Conservation (phyloP, 2,329 filamentous ascomycete genomes). For the Drechslerella dactyloides region DNA sequence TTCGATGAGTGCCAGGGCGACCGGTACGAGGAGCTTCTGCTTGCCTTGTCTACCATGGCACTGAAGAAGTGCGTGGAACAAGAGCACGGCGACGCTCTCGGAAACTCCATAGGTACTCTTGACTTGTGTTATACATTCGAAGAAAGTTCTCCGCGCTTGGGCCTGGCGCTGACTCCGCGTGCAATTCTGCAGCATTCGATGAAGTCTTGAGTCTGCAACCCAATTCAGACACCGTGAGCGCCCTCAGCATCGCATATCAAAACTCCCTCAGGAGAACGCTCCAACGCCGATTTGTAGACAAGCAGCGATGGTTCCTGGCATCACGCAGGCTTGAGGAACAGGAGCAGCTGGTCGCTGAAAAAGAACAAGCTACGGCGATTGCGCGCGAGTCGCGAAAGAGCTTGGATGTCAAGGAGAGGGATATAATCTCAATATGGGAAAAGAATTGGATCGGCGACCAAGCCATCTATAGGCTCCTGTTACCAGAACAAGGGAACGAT, state of each 20-base stretch:
- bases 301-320: slow-evolving; percentile 47
- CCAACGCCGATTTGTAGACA: slow-evolving; percentile 47
- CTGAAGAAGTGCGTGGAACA: slow-evolving; percentile 59
- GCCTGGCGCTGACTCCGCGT: slow-evolving; percentile 13
- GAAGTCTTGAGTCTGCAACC: slow-evolving; percentile 50
- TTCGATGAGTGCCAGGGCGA: slow-evolving; percentile 95
- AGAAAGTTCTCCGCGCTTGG: slow-evolving; percentile 12
- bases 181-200: slow-evolving; percentile 50
- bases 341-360: slow-evolving; percentile 18
- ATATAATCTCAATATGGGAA: slow-evolving; percentile 53
- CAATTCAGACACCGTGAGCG: slow-evolving; percentile 45
- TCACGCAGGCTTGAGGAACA: slow-evolving; percentile 42
- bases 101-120: slow-evolving; percentile 47
- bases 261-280: slow-evolving; percentile 36
- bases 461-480: slow-evolving; percentile 52
- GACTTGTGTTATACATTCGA: neutral
- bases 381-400: slow-evolving; percentile 33
- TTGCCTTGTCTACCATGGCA: slow-evolving; percentile 81
- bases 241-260: slow-evolving; percentile 45
- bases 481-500: slow-evolving; percentile 49
- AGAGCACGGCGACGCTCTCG: slow-evolving; percentile 47
- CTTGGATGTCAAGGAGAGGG: slow-evolving; percentile 46
- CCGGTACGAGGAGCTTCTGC: slow-evolving; percentile 82
- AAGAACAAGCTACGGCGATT: slow-evolving; percentile 24
- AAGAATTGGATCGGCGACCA: slow-evolving; percentile 55